Conservation (phyloP, 257 asterid genomes). For the Solanum piurae region DNA sequence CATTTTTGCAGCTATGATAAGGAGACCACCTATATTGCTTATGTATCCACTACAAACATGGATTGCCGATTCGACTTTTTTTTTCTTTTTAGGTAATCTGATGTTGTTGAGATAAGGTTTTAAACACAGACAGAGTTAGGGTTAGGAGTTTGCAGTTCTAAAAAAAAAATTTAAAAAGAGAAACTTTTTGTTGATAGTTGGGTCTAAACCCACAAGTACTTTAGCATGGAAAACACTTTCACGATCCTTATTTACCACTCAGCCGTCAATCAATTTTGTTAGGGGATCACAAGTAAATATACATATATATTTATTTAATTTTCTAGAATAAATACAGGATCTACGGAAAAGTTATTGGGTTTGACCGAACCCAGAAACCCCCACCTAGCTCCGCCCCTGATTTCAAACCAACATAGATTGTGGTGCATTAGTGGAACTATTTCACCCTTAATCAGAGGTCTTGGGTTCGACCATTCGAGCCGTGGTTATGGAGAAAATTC, state of each 20-base stretch:
- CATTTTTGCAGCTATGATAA: neutral
- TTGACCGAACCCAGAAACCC: too few relatives aligned
- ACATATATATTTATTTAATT: too few relatives aligned
- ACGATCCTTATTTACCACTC: too few relatives aligned
- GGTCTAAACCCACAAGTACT: too few relatives aligned
- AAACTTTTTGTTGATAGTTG: too few relatives aligned
- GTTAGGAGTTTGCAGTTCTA: neutral
- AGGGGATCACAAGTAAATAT: too few relatives aligned
- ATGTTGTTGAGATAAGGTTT: neutral
- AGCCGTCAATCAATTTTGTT: too few relatives aligned
- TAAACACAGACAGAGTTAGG: neutral
- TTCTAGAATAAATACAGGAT: too few relatives aligned
- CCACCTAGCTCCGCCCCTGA: neutral
- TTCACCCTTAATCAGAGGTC: neutral
- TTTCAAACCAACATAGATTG: neutral
- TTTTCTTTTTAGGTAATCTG: neutral
- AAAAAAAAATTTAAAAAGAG: too few relatives aligned
- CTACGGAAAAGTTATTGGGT: neutral
- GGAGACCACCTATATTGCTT: neutral
- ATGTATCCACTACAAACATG: neutral
- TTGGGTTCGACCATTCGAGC: too few relatives aligned
- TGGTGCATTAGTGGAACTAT: neutral
- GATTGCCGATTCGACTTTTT: neutral
- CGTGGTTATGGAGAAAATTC: too few relatives aligned
- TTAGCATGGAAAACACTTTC: too few relatives aligned